These are phyloP conservation scores for Omphalotus guepiniiformis DNA, from an alignment of 768 basidiomycete genomes.

Conservation along the genomic window DNA sequence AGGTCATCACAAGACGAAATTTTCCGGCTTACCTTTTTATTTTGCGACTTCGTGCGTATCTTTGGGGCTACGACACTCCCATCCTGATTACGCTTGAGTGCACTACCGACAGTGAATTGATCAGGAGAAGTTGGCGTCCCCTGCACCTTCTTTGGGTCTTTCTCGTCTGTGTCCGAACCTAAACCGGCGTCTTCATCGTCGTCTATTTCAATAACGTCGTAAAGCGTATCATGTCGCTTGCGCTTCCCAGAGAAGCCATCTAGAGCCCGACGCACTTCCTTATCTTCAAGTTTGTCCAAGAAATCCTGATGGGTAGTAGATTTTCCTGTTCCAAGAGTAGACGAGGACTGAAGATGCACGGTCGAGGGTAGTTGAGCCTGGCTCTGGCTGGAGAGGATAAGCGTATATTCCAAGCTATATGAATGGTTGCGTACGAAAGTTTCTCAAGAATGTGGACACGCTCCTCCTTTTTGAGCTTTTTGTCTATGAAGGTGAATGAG, in stretches of 20 bases:
- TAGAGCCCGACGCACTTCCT: conserved; percentile 48
- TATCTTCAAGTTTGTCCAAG: conserved; percentile 56
- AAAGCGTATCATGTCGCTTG: conserved; percentile 40
- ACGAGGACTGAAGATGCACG: conserved; percentile 68
- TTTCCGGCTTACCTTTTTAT: conserved; percentile 36
- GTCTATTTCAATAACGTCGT: conserved; percentile 32
- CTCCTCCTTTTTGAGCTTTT: conserved; percentile 91
- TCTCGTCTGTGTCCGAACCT: conserved; percentile 6
- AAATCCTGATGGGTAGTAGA: conserved; percentile 55
- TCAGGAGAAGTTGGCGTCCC: neutral
- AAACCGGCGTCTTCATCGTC: conserved; percentile 15
- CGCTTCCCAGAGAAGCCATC: conserved; percentile 45
- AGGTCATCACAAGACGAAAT: conserved; percentile 9
- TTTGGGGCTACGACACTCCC: conserved; percentile 54
- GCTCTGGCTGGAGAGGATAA: conserved; percentile 52
- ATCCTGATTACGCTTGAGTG: conserved; percentile 61
- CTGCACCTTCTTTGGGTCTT: conserved; percentile 1
- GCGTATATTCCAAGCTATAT: conserved; percentile 11
- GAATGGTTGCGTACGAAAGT: conserved; percentile 56
- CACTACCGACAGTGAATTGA: conserved; percentile 48
- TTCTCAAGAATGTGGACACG: conserved; percentile 73
- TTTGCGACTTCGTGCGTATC: conserved; percentile 38
- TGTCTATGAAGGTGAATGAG: conserved; percentile 43
- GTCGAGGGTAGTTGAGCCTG: conserved; percentile 64
- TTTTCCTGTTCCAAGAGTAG: conserved; percentile 78